These are phyloP conservation scores for Emydomyces testavorans DNA, from an alignment of 2,329 filamentous ascomycete genomes.

Conservation along the genomic window DNA sequence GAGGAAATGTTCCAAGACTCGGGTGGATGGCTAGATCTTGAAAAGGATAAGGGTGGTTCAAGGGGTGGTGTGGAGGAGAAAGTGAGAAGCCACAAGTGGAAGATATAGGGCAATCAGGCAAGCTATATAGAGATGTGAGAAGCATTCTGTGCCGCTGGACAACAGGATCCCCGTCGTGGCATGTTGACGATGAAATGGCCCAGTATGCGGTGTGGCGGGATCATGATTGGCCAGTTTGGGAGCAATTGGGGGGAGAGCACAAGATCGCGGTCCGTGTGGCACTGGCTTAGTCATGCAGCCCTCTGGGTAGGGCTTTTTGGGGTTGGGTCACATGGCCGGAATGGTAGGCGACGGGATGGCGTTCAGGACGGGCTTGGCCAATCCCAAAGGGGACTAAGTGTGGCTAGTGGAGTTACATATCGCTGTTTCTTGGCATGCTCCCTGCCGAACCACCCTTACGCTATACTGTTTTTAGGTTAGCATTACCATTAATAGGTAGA, in stretches of 20 bases:
- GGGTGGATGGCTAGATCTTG: conserved; percentile 6
- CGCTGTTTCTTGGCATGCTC: too few relatives aligned
- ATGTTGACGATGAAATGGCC: conserved; percentile 10
- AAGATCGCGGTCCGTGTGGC: not conserved
- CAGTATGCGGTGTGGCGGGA: conserved; percentile 7
- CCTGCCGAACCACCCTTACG: too few relatives aligned
- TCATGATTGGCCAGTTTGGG: conserved; percentile 29
- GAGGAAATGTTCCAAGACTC: conserved; percentile 3
- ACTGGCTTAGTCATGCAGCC: conserved; percentile 1
- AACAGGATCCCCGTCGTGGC: not conserved
- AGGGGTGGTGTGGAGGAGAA: conserved; percentile 5
- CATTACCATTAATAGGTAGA: too few relatives aligned
- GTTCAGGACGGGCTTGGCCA: not conserved
- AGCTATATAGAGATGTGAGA: conserved; percentile 7
- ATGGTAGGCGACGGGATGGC: not conserved
- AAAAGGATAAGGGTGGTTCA: conserved; percentile 4
- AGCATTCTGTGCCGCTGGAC: not conserved
- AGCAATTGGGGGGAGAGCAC: conserved; percentile 18
- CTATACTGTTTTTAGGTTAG: too few relatives aligned
- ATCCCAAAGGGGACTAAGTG: not conserved
- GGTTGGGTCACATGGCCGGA: not conserved
- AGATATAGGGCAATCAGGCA: conserved; percentile 10
- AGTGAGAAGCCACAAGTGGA: conserved; percentile 10
- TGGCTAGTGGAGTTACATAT: too few relatives aligned
- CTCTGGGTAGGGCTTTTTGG: not conserved